Conservation (phyloP, 2,329 filamentous ascomycete genomes). For the Furcasterigmium sp. region DNA sequence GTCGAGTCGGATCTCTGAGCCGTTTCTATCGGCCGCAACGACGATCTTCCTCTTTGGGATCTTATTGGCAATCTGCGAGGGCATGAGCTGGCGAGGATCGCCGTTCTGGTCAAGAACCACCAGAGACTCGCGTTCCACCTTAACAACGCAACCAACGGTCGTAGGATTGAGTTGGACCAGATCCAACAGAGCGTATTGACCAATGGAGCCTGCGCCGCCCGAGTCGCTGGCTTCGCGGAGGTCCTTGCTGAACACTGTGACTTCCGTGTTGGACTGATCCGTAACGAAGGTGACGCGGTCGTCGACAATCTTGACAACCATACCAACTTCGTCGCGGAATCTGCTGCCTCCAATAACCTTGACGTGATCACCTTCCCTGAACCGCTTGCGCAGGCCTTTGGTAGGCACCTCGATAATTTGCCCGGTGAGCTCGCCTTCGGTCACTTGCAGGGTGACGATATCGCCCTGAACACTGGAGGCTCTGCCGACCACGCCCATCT, state of each 20-base stretch:
- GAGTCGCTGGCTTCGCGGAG: constrained; percentile 89
- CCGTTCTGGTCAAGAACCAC: constrained; percentile 88
- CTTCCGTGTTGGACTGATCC: constrained; percentile 87
- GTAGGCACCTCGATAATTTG: constrained; percentile 89
- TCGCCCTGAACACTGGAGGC: constrained; percentile 83
- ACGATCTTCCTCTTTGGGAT: constrained; percentile 76
- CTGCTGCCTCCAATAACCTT: constrained; percentile 96
- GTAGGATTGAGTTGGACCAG: constrained; percentile 89
- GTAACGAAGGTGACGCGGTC: constrained; percentile 90
- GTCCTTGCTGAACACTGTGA: constrained; percentile 98
- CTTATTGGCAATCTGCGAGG: constrained; percentile 88
- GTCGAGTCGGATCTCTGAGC: constrained; percentile 85
- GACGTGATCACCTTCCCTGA: constrained; percentile 91
- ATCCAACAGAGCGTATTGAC: constrained; percentile 88
- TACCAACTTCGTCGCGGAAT: constrained; percentile 91
- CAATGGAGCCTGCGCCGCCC: constrained; percentile 76
- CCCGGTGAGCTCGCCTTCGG: constrained; percentile 74
- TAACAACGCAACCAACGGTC: constrained; percentile 89
- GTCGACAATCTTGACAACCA: constrained; percentile 90
- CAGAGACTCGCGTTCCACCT: constrained; percentile 89
- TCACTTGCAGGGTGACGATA: constrained; percentile 84
- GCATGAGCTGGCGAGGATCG: constrained; percentile 74
- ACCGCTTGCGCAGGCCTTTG: constrained; percentile 87
- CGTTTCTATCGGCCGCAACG: constrained; percentile 87
- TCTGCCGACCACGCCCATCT: constrained; percentile 83